Evolutionary conservation across 2,329 filamentous ascomycete genomes (phyloP).

Genomic region (Fulvia fulva): DNA sequence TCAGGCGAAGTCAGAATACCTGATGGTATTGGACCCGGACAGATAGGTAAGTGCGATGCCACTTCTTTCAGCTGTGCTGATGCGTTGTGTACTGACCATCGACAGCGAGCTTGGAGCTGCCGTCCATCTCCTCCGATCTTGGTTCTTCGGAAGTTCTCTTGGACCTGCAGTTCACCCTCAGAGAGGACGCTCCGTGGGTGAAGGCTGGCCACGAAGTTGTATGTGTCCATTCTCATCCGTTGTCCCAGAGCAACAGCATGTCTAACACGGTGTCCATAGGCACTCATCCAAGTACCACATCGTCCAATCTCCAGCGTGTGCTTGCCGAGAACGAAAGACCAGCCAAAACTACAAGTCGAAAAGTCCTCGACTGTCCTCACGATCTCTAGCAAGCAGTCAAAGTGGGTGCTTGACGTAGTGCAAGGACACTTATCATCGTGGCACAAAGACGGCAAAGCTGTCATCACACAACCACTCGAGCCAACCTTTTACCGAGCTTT

Average conservation of each 20-base stretch:
- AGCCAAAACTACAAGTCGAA: background rate
- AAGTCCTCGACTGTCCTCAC: constrained; percentile 3
- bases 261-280: constrained; percentile 33
- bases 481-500: constrained; percentile 57
- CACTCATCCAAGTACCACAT: constrained; percentile 12
- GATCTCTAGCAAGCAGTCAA: constrained; percentile 2
- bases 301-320: background rate
- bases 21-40: constrained; percentile 14
- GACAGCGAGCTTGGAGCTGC: constrained; percentile 19
- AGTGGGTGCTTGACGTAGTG: constrained; percentile 23
- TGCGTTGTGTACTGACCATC: background rate
- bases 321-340: background rate
- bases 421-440: constrained; percentile 22
- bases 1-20: constrained; percentile 10
- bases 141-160: constrained; percentile 18
- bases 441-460: constrained; percentile 22
- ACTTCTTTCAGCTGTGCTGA: no score
- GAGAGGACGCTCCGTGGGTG: constrained; percentile 31
- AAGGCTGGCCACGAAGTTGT: constrained; percentile 36
- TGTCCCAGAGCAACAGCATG: no score
- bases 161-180: constrained; percentile 32
- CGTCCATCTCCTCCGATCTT: background rate
- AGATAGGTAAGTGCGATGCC: no score
- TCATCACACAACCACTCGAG: constrained; percentile 20
- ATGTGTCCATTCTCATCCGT: constrained; percentile 25